Conservation (phyloP, 768 basidiomycete species). For the Boletus bicolor region DNA sequence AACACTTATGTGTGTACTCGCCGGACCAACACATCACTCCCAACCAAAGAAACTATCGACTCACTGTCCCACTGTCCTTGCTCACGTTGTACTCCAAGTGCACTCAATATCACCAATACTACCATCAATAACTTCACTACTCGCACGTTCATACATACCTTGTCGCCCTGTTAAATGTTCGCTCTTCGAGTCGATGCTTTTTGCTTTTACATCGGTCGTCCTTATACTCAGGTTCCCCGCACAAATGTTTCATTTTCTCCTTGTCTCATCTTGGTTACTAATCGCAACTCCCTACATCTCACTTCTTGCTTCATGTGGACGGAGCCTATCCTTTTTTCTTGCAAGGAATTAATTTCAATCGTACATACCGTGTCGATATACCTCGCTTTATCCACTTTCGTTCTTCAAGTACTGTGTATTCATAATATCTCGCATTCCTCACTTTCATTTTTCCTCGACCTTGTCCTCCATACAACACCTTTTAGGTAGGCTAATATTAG, state of each 20-base stretch:
- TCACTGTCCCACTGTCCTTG: not conserved
- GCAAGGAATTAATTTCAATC: conserved; percentile 16
- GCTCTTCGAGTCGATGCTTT: conserved; percentile 7
- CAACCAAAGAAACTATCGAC: not conserved
- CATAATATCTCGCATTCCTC: not conserved
- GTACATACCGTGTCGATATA: conserved; percentile 9
- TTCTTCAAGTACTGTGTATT: not conserved
- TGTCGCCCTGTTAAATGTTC: conserved; percentile 10
- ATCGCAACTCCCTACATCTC: not conserved
- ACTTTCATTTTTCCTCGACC: not conserved
- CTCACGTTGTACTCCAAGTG: conserved; percentile 16
- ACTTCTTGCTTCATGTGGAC: conserved; percentile 4
- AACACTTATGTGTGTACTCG: not conserved
- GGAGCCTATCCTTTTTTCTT: conserved; percentile 3
- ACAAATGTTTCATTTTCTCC: not conserved
- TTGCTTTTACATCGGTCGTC: not conserved
- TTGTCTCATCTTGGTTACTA: conserved; percentile 1
- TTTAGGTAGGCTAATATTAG: conserved; percentile 6
- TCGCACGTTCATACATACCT: conserved; percentile 10
- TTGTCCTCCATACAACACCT: conserved; percentile 1
- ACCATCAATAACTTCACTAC: not conserved
- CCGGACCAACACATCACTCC: not conserved
- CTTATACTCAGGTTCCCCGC: not conserved
- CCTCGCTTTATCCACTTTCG: not conserved
- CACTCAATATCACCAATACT: conserved; percentile 9